A percentile compares a stretch with the other conserved stretches of the same genome.
These are phyloP conservation scores for Cyclotella cryptica DNA, from an alignment of 108 stramenopile genomes.

Conservation along the genomic window DNA sequence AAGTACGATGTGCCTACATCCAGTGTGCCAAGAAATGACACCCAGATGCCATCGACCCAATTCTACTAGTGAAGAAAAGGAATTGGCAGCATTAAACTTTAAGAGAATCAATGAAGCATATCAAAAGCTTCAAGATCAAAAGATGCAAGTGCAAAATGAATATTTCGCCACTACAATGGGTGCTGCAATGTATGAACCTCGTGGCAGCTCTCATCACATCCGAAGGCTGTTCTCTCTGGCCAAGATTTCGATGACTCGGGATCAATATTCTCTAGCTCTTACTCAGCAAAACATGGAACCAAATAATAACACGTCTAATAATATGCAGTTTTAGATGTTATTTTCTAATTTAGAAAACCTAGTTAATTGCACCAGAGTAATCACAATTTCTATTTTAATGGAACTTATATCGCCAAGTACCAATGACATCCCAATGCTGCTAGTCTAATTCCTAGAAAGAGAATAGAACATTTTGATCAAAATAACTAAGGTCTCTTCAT, in stretches of 20 bases:
- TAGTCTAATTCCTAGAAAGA: no score
- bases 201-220: slow-evolving; percentile 24
- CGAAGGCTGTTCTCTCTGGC: slow-evolving; percentile 27
- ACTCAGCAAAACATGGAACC: slow-evolving; percentile 37
- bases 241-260: slow-evolving; percentile 20
- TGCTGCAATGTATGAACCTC: slow-evolving; percentile 35
- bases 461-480: no score
- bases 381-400: no score
- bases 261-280: slow-evolving; percentile 20
- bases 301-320: no score
- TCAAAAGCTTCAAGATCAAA: slow-evolving; percentile 55
- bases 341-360: no score
- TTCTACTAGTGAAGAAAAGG: slow-evolving; percentile 63
- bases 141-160: slow-evolving; percentile 9
- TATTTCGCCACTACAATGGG: slow-evolving; percentile 39
- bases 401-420: no score
- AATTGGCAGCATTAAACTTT: slow-evolving; percentile 67
- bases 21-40: slow-evolving; percentile 76
- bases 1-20: slow-evolving; percentile 75
- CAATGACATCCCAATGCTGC: no score
- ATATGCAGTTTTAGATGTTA: no score
- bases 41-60: slow-evolving; percentile 70
- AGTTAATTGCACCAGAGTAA: no score
- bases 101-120: slow-evolving; percentile 82
- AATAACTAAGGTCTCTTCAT: no score